These are phyloP conservation scores for Fennellomyces sp. DNA, from an alignment of 371 early-diverging fungal genomes.

Conservation along the genomic window DNA sequence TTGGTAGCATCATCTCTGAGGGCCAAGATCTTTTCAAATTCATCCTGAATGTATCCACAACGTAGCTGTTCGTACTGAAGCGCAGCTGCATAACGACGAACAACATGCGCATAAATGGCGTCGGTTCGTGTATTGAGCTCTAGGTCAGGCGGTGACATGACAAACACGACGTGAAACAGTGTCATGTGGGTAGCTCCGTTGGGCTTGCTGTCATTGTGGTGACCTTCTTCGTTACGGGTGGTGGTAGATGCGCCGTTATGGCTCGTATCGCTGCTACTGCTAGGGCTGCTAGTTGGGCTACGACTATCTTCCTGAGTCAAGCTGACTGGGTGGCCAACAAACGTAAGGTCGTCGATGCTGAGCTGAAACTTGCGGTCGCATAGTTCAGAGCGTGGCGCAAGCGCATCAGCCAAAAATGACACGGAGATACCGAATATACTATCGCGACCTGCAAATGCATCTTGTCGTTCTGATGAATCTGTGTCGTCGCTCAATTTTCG, in stretches of 20 bases:
- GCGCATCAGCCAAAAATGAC: slow-evolving; percentile 70
- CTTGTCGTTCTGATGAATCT: background rate
- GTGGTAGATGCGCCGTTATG: background rate
- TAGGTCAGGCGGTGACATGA: slow-evolving; percentile 58
- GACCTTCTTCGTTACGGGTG: slow-evolving; percentile 16
- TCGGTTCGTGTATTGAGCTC: slow-evolving; percentile 66
- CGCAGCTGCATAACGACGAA: slow-evolving; percentile 73
- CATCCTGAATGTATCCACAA: slow-evolving; percentile 78
- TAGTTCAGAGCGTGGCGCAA: slow-evolving; percentile 74
- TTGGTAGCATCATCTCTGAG: slow-evolving; percentile 61
- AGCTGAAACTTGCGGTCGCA: slow-evolving; percentile 81
- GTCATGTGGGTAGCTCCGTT: slow-evolving; percentile 55
- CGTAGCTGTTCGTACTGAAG: slow-evolving; percentile 83
- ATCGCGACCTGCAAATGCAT: slow-evolving; percentile 44
- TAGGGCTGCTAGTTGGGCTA: background rate
- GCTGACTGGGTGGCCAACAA: slow-evolving; percentile 74
- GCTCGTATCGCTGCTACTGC: slow-evolving; percentile 7
- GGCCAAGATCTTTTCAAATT: slow-evolving; percentile 73
- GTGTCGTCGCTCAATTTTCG: background rate
- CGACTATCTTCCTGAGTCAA: slow-evolving; percentile 28
- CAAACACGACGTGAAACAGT: slow-evolving; percentile 86
- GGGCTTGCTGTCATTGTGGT: slow-evolving; percentile 11
- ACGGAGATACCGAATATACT: slow-evolving; percentile 71
- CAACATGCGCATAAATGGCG: slow-evolving; percentile 72
- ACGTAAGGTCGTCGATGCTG: slow-evolving; percentile 77